These are phyloP conservation scores for Terfezia claveryi DNA, from an alignment of 495 filamentous ascomycete species.

Conservation along the genomic window DNA sequence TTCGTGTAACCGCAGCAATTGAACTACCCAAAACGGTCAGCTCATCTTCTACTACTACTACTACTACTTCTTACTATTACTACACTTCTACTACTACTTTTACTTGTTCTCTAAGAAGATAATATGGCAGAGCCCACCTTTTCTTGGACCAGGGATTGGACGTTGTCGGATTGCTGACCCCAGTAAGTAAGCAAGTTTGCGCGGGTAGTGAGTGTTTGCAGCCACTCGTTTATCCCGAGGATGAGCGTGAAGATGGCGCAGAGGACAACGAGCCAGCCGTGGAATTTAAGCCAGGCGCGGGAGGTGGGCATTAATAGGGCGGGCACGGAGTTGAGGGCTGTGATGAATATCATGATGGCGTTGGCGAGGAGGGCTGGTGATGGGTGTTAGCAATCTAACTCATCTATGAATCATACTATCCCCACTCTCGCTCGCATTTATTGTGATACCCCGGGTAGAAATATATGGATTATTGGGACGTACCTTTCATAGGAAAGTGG, in stretches of 20 bases:
- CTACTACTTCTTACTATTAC: too few relatives aligned
- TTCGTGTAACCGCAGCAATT: conserved; percentile 55
- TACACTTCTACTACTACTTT: too few relatives aligned
- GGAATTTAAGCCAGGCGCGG: conserved; percentile 35
- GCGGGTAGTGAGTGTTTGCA: conserved; percentile 41
- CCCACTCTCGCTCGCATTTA: too few relatives aligned
- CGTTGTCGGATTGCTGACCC: conserved; percentile 25
- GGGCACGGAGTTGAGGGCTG: conserved; percentile 34
- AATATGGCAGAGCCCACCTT: conserved; percentile 25
- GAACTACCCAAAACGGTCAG: conserved; percentile 27
- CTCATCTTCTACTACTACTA: too few relatives aligned
- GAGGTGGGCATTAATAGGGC: conserved; percentile 35
- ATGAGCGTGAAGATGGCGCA: conserved; percentile 40
- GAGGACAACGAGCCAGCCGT: conserved; percentile 35
- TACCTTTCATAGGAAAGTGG: conserved; percentile 24
- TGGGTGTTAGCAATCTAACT: not conserved
- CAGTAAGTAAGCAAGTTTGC: conserved; percentile 34
- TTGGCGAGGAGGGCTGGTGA: conserved; percentile 40
- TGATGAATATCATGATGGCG: conserved; percentile 35
- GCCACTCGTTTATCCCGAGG: conserved; percentile 46
- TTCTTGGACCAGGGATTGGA: conserved; percentile 42
- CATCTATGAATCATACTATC: too few relatives aligned
- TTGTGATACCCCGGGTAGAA: too few relatives aligned
- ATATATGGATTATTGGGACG: too few relatives aligned
- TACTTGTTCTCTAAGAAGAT: not conserved